Conservation (phyloP, 371 early-diverging fungal species). For the Mortierella sp. region DNA sequence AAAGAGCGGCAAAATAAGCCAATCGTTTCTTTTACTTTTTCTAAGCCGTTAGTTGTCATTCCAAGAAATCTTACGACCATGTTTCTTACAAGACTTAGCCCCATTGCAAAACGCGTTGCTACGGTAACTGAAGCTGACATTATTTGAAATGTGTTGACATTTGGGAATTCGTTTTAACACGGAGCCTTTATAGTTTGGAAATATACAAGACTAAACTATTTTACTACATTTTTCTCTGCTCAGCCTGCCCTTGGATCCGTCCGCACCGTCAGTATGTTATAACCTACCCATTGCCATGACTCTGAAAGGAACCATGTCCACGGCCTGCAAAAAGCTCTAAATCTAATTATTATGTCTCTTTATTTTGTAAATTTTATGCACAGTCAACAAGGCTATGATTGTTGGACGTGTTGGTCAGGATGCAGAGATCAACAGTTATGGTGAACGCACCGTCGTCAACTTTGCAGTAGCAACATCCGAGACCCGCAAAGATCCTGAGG, state of each 20-base stretch:
- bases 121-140: conserved; percentile 12
- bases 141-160: not conserved
- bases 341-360: not conserved
- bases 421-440: conserved; percentile 59
- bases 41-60: not conserved
- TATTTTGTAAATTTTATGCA: not conserved
- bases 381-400: conserved; percentile 69
- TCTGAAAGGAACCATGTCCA: no score
- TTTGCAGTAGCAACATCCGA: conserved; percentile 73
- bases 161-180: not conserved
- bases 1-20: not conserved
- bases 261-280: conserved; percentile 40
- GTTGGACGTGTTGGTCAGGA: conserved; percentile 71
- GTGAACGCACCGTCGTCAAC: conserved; percentile 62
- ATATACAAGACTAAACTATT: not conserved
- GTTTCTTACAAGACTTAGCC: conserved; percentile 40
- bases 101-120: conserved; percentile 43
- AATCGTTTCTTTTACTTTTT: not conserved
- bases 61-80: conserved; percentile 7
- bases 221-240: not conserved
- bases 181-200: no score
- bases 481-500: conserved; percentile 66
- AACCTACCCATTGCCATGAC: not conserved
- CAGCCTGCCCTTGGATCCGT: conserved; percentile 46
- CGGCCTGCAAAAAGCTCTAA: no score